Evolutionary conservation across 495 filamentous ascomycete genomes (phyloP), one percentile per base, ranked within the genome.

Genomic region (Baudoinia panamericana): DNA sequence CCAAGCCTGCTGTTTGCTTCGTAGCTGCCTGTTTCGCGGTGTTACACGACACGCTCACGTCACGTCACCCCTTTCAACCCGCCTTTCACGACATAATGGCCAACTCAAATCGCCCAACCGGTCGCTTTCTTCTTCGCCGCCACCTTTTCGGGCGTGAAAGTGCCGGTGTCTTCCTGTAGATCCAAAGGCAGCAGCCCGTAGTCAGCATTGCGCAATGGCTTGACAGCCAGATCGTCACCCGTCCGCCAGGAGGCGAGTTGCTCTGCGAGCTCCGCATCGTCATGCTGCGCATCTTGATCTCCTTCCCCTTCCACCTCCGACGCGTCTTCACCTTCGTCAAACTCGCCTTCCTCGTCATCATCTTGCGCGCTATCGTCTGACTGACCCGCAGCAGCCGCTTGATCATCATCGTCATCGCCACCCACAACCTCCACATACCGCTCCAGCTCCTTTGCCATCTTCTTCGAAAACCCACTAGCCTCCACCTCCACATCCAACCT

Each of bases 381-480:
- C 17, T 46, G 45, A 10, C 45, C 56, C 17, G 51, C 55, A 5
- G 60, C 57, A n/a, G 41, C 56, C n/a, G 62, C 66, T 0, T 53
- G 66, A 48, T 74, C 75, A 1, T 66, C 71, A 4, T 25, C 36
- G 10, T 31, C 13, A 46, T 76, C 70, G 4, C 68, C 71, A 15
- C 74, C 76, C 17, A 77, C 71, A 21, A 75, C 78, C 48, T 76
- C 74, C 69, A 95, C 92, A 55, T 92, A 93, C 5, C 72, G 72
- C 52, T 93, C 88, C 17, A 96, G 63, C 44, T 96, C 90, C 53
- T 84, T 90, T 12, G 81, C 80, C 73, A 90, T 90, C 69, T 94
- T 96, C 63, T 76, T 87, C 12, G 84, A 92, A 59, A 95, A 95
- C 0, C 92, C 92, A 0, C 84, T 88, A 0, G 92, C 92, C 56